Evolutionary conservation across 768 basidiomycete species (phyloP).

Genomic region (Mycena belliarum): DNA sequence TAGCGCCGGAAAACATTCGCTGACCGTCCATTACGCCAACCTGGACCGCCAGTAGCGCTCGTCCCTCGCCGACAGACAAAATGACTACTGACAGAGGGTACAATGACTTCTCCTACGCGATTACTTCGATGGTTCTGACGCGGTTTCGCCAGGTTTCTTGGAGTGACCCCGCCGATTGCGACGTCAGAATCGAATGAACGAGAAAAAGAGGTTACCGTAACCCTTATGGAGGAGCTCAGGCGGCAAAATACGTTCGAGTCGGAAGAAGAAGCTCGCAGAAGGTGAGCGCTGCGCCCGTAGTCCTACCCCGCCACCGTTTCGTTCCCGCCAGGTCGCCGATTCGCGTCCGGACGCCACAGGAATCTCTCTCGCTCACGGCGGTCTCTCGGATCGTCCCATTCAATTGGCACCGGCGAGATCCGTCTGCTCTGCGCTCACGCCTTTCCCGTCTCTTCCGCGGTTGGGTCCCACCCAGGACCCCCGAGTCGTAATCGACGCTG

Average conservation of each 20-base stretch:
- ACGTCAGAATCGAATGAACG: constrained; percentile 69
- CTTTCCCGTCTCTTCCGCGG: constrained; percentile 3
- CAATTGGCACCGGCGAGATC: background rate
- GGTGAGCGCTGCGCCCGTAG: constrained; percentile 53
- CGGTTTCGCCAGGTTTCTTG: constrained; percentile 55
- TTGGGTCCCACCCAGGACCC: background rate
- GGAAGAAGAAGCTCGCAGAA: constrained; percentile 82
- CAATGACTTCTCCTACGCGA: background rate
- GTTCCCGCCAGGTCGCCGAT: constrained; percentile 10
- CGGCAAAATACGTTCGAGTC: constrained; percentile 87
- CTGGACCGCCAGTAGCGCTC: background rate
- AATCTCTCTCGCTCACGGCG: constrained; percentile 4
- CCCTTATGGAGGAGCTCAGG: constrained; percentile 89
- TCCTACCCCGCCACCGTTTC: background rate
- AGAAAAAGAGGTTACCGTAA: constrained; percentile 80
- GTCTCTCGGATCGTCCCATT: background rate
- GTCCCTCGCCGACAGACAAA: constrained; percentile 13
- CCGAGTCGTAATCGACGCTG: constrained; percentile 8
- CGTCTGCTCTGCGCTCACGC: background rate
- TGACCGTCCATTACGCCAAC: background rate
- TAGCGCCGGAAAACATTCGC: too few species aligned
- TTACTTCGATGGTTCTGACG: constrained; percentile 10
- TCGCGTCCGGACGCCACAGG: background rate
- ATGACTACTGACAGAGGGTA: constrained; percentile 44
- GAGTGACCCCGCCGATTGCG: constrained; percentile 87